phyloP scores from a whole-genome alignment of 768 basidiomycete genomes.

The Termitomyces sp. region DNA sequence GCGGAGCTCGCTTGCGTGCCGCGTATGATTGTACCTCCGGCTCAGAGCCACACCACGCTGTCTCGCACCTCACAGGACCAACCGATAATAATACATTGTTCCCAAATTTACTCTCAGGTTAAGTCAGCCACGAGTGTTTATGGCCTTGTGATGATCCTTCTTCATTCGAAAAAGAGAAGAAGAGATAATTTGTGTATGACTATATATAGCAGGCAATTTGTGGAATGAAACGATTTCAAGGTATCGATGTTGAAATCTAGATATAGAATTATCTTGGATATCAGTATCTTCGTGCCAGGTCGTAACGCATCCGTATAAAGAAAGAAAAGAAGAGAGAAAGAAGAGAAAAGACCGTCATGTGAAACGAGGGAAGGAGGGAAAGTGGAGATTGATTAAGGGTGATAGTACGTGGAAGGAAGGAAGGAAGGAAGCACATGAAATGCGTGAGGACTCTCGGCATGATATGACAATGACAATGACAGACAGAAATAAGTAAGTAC shows the following conservation, averaged over 20 bases:
- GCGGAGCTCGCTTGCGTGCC: not conserved
- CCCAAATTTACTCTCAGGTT: not conserved
- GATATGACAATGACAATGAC: no score
- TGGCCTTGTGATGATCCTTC: not conserved
- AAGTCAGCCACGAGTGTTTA: no score
- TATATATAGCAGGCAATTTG: no score
- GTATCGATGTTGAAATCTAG: conserved; percentile 2
- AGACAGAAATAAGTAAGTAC: not conserved
- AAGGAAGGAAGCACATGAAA: conserved; percentile 2
- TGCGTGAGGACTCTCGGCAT: not conserved
- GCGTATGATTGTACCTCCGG: not conserved
- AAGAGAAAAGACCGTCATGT: conserved; percentile 7
- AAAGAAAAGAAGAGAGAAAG: not conserved
- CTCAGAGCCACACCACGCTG: not conserved
- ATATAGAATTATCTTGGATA: conserved; percentile 11
- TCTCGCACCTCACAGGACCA: not conserved
- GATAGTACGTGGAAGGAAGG: conserved; percentile 4
- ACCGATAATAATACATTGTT: not conserved
- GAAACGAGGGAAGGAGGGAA: not conserved
- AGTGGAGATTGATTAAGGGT: conserved; percentile 5
- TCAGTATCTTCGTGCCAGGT: conserved; percentile 13
- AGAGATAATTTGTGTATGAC: no score
- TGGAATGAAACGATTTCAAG: no score
- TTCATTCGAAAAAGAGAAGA: not conserved
- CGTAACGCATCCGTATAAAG: conserved; percentile 12